phyloP scores from a whole-genome alignment of 768 basidiomycete genomes.

The Roridomyces roridus region DNA sequence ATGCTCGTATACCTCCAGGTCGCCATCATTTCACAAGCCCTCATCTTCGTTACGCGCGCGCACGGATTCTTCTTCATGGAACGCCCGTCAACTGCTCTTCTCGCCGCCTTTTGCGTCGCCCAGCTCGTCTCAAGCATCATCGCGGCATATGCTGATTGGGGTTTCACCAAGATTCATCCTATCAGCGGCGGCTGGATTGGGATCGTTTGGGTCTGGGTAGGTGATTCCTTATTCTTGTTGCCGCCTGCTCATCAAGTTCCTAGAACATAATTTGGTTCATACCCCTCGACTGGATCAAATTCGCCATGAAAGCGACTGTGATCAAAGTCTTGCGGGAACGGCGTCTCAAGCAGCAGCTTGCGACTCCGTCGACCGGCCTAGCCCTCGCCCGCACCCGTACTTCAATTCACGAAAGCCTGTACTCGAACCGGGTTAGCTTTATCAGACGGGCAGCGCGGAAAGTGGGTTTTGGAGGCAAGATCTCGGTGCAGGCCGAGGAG shows the following conservation, averaged over 20 bases:
- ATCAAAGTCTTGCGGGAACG: conserved; percentile 84
- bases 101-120: conserved; percentile 89
- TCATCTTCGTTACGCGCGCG: conserved; percentile 94
- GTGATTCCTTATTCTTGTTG: conserved; percentile 34
- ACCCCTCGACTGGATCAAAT: conserved; percentile 95
- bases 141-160: conserved; percentile 91
- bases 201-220: conserved; percentile 95
- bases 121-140: conserved; percentile 96
- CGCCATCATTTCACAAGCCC: conserved; percentile 97
- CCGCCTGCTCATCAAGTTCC: not conserved
- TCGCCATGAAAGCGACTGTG: conserved; percentile 92
- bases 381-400: conserved; percentile 84
- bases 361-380: conserved; percentile 41
- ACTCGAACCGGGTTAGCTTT: conserved; percentile 95
- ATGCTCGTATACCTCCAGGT: conserved; percentile 95
- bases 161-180: conserved; percentile 81
- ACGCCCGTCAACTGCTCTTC: conserved; percentile 85
- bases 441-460: conserved; percentile 86
- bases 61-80: conserved; percentile 97
- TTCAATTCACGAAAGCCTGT: conserved; percentile 90
- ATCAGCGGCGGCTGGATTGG: conserved; percentile 96
- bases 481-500: conserved; percentile 83
- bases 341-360: conserved; percentile 49
- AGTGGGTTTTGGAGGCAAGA: conserved; percentile 85
- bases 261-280: conserved; percentile 96